These are phyloP conservation scores for Pyronema domesticum DNA, from an alignment of 495 filamentous ascomycete genomes.

Conservation along the genomic window DNA sequence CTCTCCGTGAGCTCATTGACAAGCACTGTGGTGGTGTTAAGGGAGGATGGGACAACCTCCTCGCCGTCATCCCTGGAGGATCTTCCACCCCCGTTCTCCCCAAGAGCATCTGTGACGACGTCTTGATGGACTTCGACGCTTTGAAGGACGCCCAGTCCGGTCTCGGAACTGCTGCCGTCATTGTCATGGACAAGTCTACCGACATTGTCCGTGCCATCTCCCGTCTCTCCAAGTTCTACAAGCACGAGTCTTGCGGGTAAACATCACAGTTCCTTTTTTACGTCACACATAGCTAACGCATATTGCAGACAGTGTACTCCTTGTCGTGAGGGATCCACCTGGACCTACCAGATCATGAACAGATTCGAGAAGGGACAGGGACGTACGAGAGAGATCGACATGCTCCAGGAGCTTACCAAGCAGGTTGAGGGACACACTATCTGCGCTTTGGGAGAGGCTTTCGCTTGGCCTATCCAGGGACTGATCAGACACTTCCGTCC, in stretches of 20 bases:
- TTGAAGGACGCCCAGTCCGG: conserved; percentile 94
- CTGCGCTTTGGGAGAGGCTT: conserved; percentile 92
- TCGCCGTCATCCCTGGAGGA: conserved; percentile 87
- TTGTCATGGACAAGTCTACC: conserved; percentile 96
- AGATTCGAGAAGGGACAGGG: conserved; percentile 82
- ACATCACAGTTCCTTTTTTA: neutral
- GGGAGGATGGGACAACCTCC: conserved; percentile 94
- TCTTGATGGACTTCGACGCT: conserved; percentile 97
- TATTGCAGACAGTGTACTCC: conserved; percentile 51
- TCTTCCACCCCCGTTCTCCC: conserved; percentile 92
- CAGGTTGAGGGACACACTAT: conserved; percentile 99
- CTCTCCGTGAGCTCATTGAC: conserved; percentile 84
- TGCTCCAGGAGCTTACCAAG: conserved; percentile 97
- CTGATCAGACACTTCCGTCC: conserved; percentile 94
- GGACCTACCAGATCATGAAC: conserved; percentile 97
- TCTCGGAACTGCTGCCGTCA: conserved; percentile 93
- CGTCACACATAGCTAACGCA: neutral
- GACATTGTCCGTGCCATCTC: conserved; percentile 90
- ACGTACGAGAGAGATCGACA: conserved; percentile 85
- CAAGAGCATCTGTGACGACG: conserved; percentile 69
- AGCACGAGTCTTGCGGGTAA: conserved; percentile 82
- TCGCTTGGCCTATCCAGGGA: conserved; percentile 96
- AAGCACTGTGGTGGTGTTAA: conserved; percentile 92
- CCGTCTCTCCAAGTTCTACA: conserved; percentile 87
- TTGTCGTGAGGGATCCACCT: conserved; percentile 91